A percentile compares a stretch with the other conserved stretches of the same genome.
Conservation (phyloP, 2,329 filamentous ascomycete species). For the Cyclaneusma minus region DNA sequence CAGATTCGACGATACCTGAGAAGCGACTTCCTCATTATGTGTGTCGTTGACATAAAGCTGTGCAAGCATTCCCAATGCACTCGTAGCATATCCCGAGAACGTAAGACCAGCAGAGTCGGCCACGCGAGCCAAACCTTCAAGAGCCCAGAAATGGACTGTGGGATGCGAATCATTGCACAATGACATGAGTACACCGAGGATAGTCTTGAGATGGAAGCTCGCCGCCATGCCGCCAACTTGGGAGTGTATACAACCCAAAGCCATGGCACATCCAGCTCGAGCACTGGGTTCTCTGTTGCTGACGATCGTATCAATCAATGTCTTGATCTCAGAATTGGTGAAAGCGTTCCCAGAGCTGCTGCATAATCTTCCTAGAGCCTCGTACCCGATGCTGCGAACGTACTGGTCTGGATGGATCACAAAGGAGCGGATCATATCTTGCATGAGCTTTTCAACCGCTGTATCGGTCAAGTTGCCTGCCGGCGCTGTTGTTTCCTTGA, state of each 20-base stretch:
- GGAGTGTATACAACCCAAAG: constrained; percentile 82
- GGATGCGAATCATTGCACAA: constrained; percentile 91
- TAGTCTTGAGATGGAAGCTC: constrained; percentile 89
- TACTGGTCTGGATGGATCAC: constrained; percentile 73
- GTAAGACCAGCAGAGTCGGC: constrained; percentile 86
- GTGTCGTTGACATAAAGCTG: constrained; percentile 86
- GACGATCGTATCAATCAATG: constrained; percentile 86
- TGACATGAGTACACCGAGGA: constrained; percentile 96
- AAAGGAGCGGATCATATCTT: constrained; percentile 58
- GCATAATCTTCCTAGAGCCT: constrained; percentile 75
- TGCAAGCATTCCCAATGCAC: constrained; percentile 82
- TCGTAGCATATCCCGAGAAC: constrained; percentile 80
- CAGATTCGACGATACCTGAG: constrained; percentile 74
- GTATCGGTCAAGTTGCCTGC: constrained; percentile 58
- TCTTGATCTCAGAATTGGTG: constrained; percentile 80
- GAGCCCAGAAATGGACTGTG: constrained; percentile 88
- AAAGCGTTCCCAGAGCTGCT: constrained; percentile 68
- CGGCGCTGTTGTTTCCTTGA: constrained; percentile 60
- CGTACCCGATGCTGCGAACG: constrained; percentile 71
- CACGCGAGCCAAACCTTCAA: constrained; percentile 74
- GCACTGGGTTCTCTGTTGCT: constrained; percentile 85
- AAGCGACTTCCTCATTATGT: constrained; percentile 71
- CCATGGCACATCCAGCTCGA: constrained; percentile 85
- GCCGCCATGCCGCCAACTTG: constrained; percentile 97
- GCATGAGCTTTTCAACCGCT: constrained; percentile 70